Base-by-base conservation (phyloP, 176 grass and related monocot genomes). In the Oropetium thomaeum region DNA sequence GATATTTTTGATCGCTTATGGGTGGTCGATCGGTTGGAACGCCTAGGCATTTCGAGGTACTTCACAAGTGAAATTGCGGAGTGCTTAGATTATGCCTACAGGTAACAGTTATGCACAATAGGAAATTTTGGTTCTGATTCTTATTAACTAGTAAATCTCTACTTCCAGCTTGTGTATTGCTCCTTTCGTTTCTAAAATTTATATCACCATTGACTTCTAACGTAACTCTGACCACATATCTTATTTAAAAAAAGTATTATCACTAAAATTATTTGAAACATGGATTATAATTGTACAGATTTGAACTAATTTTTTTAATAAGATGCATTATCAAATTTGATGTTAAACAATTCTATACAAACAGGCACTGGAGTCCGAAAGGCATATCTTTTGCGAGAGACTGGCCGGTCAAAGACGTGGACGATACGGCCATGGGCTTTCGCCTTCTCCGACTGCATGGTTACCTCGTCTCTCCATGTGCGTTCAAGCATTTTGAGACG, bases 361-460 rank as follows among this genome's bases (percentile, higher is more conserved):
- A 53, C 20, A 53, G 49, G 20, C 49, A 53, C 49, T 53, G 49
- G 49, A 53, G 2, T 22, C 19, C 2, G 9, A 7, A 70, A 40
- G 86, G 86, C 8, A 30, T 83, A 11, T 16, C 39, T 5, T 37
- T 20, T 51, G 57, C 35, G 2, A 67, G 51, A 58, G 30, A 27
- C 15, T 60, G 2, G 26, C 7, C 37, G 1, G 4, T 88, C 1
- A 57, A 52, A 0, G 83, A 90, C 40, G 38, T 90, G 2, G 87
- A 90, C 25, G 82, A 82, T 37, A 90, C 82, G 0, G 71, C 67
- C 67, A 90, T 90, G 87, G 82, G 59, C 7, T 74, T 90, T 5
- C 87, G 87, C 14, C 59, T 90, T 5, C 22, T 85, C 20, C 74
- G 87, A 16, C 41, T 79, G 41, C 60, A 82, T 43, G 87, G 87